Base-by-base conservation (phyloP, 805 yeast genomes). In the Kodamaea fukazawae region DNA sequence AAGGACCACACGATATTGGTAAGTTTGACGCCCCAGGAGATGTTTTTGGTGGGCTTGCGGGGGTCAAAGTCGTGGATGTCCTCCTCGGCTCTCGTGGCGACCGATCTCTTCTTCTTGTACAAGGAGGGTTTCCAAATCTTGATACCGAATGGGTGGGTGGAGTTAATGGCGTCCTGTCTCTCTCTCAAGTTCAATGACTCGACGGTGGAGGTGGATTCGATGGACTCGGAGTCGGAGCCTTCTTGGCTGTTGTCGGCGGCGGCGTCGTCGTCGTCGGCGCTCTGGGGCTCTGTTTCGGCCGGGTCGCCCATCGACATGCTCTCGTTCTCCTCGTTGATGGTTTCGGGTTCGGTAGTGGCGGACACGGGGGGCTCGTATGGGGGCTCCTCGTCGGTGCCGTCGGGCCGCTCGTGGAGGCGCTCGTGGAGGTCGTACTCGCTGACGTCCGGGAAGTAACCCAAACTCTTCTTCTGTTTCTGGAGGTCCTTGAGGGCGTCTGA, bases 41-140 rank as follows among this genome's bases (percentile, higher is more conserved):
- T 79, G 67, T 45, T 75, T 58, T 38, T 73, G 7, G 42, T 39
- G 13, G 42, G 42, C 29, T 39, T 39, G 12, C 42, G 22, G 3
- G 68, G 63, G 38, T 70, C 73, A 12, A 81, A 77, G 34, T 88
- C 90, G 61, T 91, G 97, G 49, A 93, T 87, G 70, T 93, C 99
- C 46, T 85, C 85, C 44, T 87, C 95, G 2, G 98, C 97, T 43
- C 87, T 82, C 29, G 81, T 73, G 50, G 93, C 93, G 23, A 93
- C 97, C 3, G 96, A 86, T 54, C 99, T 80, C 43, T 77, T 76
- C 61, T 93, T 93, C 60, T 93, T 93, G 65, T 93, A 93, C 41
- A 93, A 69, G 2, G 98, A 96, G 1, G 99, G 99, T 57, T 93
- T 93, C 99, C 99, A 93, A 53, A 93, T 87, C 60, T 96, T 83